phyloP scores from a whole-genome alignment of 1,284 basidiomycete species.

The Sanghuangporus baumii region DNA sequence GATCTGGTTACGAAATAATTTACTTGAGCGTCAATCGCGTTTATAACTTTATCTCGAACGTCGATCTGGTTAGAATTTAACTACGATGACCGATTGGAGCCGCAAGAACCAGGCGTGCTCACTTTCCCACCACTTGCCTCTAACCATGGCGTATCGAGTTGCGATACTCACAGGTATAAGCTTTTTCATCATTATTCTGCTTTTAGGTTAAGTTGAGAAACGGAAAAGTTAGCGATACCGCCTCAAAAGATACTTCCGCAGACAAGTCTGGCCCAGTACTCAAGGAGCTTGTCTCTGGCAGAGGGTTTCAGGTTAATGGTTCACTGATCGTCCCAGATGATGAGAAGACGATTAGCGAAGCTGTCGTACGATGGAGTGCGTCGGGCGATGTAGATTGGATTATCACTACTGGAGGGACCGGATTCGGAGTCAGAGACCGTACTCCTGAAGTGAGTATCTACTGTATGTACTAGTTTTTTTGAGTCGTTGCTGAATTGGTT shows the following conservation, averaged over 20 bases:
- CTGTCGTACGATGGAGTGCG: constrained; percentile 42
- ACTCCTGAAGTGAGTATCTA: constrained; percentile 66
- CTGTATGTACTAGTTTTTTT: not conserved
- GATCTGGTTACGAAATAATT: not conserved
- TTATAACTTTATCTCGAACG: not conserved
- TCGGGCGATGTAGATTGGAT: constrained; percentile 57
- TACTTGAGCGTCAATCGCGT: not conserved
- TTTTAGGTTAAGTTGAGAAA: not conserved
- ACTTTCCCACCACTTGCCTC: not conserved
- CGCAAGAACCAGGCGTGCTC: not conserved
- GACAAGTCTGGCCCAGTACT: constrained; percentile 67
- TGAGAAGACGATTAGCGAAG: constrained; percentile 40
- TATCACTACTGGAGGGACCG: constrained; percentile 83
- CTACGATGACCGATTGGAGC: not conserved
- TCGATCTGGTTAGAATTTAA: not conserved
- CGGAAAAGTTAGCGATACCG: constrained; percentile 63
- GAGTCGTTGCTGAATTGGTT: not conserved
- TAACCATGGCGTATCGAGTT: constrained; percentile 9
- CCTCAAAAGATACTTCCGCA: constrained; percentile 40
- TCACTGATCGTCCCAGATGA: constrained; percentile 58
- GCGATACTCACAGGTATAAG: constrained; percentile 10
- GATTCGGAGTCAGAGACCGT: constrained; percentile 72
- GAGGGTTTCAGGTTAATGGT: constrained; percentile 33
- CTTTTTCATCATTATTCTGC: not conserved
- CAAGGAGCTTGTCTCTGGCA: constrained; percentile 38